Evolutionary conservation across 176 grass and related monocot genomes (phyloP).

Genomic region (Hsuehochloa calcarea): DNA sequence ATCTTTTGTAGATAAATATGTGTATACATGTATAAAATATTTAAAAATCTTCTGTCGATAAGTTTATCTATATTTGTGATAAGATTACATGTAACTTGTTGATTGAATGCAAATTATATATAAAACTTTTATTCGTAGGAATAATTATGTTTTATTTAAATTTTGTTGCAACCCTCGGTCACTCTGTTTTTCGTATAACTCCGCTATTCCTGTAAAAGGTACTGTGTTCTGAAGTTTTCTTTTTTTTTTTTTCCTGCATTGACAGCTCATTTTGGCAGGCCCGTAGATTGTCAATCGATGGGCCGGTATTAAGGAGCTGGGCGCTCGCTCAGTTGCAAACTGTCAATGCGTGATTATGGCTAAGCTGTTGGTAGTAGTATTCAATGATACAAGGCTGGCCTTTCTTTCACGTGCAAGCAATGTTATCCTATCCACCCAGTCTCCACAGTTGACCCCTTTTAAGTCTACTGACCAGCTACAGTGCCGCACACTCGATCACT

Average conservation of each 20-base stretch:
- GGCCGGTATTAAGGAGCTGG: slow-evolving; percentile 3
- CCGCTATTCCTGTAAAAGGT: no score
- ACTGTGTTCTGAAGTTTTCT: not conserved
- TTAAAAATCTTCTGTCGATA: no score
- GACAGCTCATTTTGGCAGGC: slow-evolving; percentile 20
- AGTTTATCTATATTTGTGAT: no score
- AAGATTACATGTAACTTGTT: no score
- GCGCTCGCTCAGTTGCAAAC: not conserved
- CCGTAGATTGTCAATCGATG: not conserved
- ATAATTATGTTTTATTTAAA: no score
- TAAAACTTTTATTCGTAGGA: no score
- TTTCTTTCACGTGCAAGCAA: slow-evolving; percentile 35
- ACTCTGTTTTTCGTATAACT: no score
- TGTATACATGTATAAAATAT: no score
- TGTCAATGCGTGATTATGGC: not conserved
- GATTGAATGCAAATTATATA: no score
- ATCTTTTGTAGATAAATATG: no score
- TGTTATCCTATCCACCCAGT: not conserved
- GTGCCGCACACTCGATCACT: not conserved
- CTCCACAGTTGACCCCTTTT: slow-evolving; percentile 20
- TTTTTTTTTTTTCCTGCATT: not conserved
- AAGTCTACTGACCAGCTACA: slow-evolving; percentile 21
- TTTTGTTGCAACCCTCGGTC: no score
- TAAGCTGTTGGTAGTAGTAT: no score
- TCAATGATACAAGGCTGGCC: not conserved